These are phyloP conservation scores for Nasturtium officinale DNA, from an alignment of 345 rosid genomes.

Conservation along the genomic window DNA sequence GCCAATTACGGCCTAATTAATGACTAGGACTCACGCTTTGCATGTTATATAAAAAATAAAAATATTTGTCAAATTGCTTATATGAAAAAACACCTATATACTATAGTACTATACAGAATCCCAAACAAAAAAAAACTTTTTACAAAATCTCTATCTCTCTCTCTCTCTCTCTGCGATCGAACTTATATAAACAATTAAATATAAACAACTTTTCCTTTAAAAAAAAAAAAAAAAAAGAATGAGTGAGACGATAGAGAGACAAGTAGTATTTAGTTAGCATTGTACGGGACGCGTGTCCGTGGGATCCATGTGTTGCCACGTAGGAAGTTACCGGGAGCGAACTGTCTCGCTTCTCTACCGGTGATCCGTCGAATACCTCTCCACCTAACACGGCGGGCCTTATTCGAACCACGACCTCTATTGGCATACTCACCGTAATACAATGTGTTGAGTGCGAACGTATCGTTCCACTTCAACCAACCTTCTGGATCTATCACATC, in stretches of 20 bases:
- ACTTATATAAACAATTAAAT: not conserved
- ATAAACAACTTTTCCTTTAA: not conserved
- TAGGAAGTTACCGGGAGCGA: constrained; percentile 46
- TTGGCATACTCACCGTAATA: constrained; percentile 60
- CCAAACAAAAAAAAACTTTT: not conserved
- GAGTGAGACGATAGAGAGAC: not conserved
- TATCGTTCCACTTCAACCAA: constrained; percentile 63
- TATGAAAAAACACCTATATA: not conserved
- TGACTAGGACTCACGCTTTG: too few species aligned
- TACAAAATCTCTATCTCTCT: constrained; percentile 10
- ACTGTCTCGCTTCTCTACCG: constrained; percentile 29
- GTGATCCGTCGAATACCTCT: constrained; percentile 50
- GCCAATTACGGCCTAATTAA: too few species aligned
- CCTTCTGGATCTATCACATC: constrained; percentile 67
- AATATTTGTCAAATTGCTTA: not conserved
- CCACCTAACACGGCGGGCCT: constrained; percentile 58
- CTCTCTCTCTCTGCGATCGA: too few species aligned
- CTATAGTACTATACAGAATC: not conserved
- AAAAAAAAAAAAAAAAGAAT: too few species aligned
- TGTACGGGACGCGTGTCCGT: constrained; percentile 51
- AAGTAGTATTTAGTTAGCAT: constrained; percentile 10
- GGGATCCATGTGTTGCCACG: constrained; percentile 57
- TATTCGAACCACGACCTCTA: constrained; percentile 63
- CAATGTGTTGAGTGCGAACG: constrained; percentile 53
- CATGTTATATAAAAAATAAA: too few species aligned